phyloP scores from a whole-genome alignment of 345 rosid species.

The Hypericum perforatum region DNA sequence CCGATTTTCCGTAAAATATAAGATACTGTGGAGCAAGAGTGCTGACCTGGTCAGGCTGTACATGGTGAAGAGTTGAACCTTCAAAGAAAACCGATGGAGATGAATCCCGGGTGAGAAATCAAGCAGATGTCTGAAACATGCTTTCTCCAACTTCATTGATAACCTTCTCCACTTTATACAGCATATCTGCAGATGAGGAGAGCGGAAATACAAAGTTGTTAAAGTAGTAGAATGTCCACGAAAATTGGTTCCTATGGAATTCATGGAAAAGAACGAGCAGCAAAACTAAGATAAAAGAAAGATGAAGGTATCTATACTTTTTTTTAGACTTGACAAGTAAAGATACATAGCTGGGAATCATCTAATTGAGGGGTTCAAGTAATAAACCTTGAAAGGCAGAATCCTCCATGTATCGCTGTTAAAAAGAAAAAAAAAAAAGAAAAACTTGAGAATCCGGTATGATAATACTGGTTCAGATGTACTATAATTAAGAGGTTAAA shows the following conservation, averaged over 20 bases:
- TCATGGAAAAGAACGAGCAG: background rate
- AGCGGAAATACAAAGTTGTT: background rate
- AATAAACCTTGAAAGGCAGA: constrained; percentile 64
- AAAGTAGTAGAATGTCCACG: constrained; percentile 7
- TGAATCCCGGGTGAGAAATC: too few species aligned
- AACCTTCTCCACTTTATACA: constrained; percentile 55
- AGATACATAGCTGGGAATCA: constrained; percentile 6
- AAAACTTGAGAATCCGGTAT: too few species aligned
- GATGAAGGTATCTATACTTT: background rate
- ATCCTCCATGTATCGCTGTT: constrained; percentile 77
- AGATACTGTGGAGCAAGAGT: too few species aligned
- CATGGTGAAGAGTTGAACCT: too few species aligned
- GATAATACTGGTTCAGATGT: too few species aligned
- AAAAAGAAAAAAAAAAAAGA: constrained; percentile 12
- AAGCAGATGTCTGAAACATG: constrained; percentile 1
- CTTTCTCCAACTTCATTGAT: constrained; percentile 48
- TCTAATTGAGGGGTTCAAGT: background rate
- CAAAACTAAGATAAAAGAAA: constrained; percentile 3
- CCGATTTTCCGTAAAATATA: too few species aligned
- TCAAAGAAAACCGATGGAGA: too few species aligned
- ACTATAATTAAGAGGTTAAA: too few species aligned
- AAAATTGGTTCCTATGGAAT: too few species aligned
- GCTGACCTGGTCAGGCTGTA: too few species aligned
- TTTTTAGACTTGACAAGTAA: background rate
- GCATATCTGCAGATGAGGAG: constrained; percentile 48